Evolutionary conservation across 805 yeast genomes (phyloP).

Genomic region (Wickerhamiella dianesei): DNA sequence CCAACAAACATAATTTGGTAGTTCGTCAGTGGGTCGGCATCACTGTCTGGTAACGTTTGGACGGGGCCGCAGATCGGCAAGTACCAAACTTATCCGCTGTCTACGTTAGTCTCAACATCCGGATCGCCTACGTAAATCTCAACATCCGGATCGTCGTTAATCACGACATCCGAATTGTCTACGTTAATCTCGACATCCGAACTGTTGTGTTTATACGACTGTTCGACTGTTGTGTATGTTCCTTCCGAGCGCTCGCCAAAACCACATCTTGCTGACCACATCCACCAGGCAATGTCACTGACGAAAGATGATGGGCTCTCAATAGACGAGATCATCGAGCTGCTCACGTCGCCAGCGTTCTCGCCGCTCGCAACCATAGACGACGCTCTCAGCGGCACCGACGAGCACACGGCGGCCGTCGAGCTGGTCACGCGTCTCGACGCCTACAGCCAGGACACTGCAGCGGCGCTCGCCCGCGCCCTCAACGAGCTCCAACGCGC

Average conservation of each 20-base stretch:
- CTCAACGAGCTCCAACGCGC: slow-evolving; percentile 19
- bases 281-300: neutral
- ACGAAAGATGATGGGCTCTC: neutral
- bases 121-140: neutral
- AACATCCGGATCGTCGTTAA: neutral
- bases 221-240: neutral
- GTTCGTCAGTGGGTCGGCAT: too few species aligned
- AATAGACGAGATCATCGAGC: neutral
- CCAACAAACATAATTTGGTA: too few species aligned
- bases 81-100: too few species aligned
- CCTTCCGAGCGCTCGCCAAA: neutral
- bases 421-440: slow-evolving; percentile 24
- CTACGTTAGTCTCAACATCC: too few species aligned
- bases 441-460: slow-evolving; percentile 20
- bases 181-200: neutral
- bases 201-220: neutral
- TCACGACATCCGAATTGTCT: neutral
- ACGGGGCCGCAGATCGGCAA: too few species aligned
- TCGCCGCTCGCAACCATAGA: slow-evolving; percentile 21
- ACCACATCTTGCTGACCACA: neutral
- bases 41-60: too few species aligned
- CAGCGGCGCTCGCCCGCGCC: slow-evolving; percentile 19
- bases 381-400: slow-evolving; percentile 12
- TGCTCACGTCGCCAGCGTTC: neutral
- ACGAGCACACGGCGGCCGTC: slow-evolving; percentile 20